Conservation (phyloP, 495 filamentous ascomycete genomes). For the Sabuloglossum arenarium region DNA sequence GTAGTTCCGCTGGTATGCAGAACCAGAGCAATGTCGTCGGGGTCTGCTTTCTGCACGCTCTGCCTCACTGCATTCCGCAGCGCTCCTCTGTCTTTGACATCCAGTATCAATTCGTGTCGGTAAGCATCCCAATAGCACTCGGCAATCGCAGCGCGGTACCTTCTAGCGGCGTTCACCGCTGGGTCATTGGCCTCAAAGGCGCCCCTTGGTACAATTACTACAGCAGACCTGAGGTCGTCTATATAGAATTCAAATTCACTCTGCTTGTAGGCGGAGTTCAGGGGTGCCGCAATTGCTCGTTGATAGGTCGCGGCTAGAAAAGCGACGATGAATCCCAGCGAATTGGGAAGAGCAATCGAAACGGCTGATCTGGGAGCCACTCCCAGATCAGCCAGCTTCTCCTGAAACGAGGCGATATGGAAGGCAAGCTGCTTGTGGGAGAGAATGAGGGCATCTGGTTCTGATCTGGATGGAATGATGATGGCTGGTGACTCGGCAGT, state of each 20-base stretch:
- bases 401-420: constrained; percentile 44
- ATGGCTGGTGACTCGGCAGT: constrained; percentile 30
- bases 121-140: constrained; percentile 55
- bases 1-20: constrained; percentile 66
- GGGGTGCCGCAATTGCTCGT: constrained; percentile 55
- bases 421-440: constrained; percentile 39
- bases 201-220: constrained; percentile 51
- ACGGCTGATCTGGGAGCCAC: constrained; percentile 42
- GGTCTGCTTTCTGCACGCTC: constrained; percentile 31
- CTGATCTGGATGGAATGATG: constrained; percentile 40
- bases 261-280: constrained; percentile 71
- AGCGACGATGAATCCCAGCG: constrained; percentile 61
- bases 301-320: constrained; percentile 64
- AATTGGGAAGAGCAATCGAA: constrained; percentile 57
- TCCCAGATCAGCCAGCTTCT: constrained; percentile 48
- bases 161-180: constrained; percentile 50
- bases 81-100: constrained; percentile 52
- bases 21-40: constrained; percentile 33
- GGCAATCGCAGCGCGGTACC: constrained; percentile 56
- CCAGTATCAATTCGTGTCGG: constrained; percentile 40
- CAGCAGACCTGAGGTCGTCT: constrained; percentile 53
- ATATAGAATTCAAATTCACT: constrained; percentile 83
- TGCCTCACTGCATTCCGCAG: constrained; percentile 29
- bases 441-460: constrained; percentile 32
- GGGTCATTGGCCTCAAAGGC: constrained; percentile 38